A percentile compares a stretch with the other conserved stretches of the same genome.
Evolutionary conservation across 2,329 filamentous ascomycete species (phyloP).

Genomic region (Colletotrichum orchidophilum): DNA sequence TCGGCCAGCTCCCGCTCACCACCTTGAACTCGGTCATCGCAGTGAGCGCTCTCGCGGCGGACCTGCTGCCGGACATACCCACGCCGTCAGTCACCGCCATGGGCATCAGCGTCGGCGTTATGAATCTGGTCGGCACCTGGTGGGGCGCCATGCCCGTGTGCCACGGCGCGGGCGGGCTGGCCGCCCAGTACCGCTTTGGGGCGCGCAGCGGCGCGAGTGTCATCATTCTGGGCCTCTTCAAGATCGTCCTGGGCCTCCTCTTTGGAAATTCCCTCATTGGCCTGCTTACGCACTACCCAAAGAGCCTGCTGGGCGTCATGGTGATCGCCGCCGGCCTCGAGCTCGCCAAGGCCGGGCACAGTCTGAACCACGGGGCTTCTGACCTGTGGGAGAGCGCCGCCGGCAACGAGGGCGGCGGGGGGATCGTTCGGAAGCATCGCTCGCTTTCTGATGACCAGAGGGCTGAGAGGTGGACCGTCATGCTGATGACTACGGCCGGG

Average conservation of each 20-base stretch:
- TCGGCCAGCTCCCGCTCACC: constrained; percentile 90
- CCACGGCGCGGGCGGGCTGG: constrained; percentile 90
- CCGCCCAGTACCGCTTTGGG: constrained; percentile 91
- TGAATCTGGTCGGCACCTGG: constrained; percentile 89
- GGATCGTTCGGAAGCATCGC: constrained; percentile 53
- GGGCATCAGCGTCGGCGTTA: constrained; percentile 81
- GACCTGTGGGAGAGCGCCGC: constrained; percentile 67
- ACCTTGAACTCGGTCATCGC: constrained; percentile 94
- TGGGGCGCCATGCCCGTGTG: constrained; percentile 96
- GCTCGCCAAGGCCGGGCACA: constrained; percentile 84
- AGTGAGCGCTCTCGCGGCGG: constrained; percentile 79
- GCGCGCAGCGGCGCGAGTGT: constrained; percentile 88
- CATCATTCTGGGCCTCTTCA: constrained; percentile 79
- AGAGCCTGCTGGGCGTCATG: constrained; percentile 82
- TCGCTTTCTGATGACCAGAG: constrained; percentile 73
- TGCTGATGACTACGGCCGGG: constrained; percentile 86
- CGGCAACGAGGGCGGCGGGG: constrained; percentile 44
- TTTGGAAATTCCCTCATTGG: constrained; percentile 78
- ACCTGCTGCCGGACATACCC: constrained; percentile 76
- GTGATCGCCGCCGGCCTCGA: constrained; percentile 91
- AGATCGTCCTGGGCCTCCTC: constrained; percentile 78
- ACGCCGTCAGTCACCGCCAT: constrained; percentile 78
- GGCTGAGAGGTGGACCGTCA: constrained; percentile 83
- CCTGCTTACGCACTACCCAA: constrained; percentile 78
- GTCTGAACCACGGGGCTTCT: constrained; percentile 76